Evolutionary conservation across 2,329 filamentous ascomycete species (phyloP).

Genomic region (Aspergillus calidoustus): DNA sequence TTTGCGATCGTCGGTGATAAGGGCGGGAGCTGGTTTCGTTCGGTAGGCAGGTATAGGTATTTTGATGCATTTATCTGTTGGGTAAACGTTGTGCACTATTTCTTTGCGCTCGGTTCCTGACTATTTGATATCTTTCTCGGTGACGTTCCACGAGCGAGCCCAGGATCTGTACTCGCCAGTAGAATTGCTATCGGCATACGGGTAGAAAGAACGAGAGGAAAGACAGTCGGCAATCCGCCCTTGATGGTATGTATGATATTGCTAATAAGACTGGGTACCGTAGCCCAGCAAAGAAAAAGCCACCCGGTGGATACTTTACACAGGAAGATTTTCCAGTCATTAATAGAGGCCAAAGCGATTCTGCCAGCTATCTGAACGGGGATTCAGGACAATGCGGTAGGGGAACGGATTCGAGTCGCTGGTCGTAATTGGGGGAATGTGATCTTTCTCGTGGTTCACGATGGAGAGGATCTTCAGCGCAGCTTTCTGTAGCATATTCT

Average conservation of each 20-base stretch:
- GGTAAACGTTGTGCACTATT: conserved; percentile 26
- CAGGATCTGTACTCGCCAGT: conserved; percentile 6
- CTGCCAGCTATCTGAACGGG: conserved; percentile 78
- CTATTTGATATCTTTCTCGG: conserved; percentile 1
- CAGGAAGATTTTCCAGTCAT: conserved; percentile 18
- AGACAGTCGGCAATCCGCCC: not conserved
- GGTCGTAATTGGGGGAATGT: conserved; percentile 95
- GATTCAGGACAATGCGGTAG: conserved; percentile 89
- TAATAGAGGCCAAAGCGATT: conserved; percentile 77
- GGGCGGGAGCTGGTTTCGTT: conserved; percentile 14
- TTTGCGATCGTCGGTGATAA: conserved; percentile 14
- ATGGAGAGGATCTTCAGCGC: conserved; percentile 88
- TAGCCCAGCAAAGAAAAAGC: conserved; percentile 18
- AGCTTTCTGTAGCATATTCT: conserved; percentile 82
- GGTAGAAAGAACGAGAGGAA: not conserved
- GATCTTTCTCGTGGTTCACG: conserved; percentile 87
- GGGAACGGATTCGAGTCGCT: conserved; percentile 92
- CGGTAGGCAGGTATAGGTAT: conserved; percentile 21
- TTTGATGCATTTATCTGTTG: conserved; percentile 28
- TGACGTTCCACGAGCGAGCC: not conserved
- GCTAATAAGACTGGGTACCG: conserved; percentile 17
- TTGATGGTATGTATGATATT: not conserved
- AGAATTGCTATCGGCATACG: not conserved
- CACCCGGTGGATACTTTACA: not conserved
- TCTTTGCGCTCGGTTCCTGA: conserved; percentile 1